Evolutionary conservation across 768 basidiomycete species (phyloP).

Genomic region (Hygrocybe punicea): DNA sequence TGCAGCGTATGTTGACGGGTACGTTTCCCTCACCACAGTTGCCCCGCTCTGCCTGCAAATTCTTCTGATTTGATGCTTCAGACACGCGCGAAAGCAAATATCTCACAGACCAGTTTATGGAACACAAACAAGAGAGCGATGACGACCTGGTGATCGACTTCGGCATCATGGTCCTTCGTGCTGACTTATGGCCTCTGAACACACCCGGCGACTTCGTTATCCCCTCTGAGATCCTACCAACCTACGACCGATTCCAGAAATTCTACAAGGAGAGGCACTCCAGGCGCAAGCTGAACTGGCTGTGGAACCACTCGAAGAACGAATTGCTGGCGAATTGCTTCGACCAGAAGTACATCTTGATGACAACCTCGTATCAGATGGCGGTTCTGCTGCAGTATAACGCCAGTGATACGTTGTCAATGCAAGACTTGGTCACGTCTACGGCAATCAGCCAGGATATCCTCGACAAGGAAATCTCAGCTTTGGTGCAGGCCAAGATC

Average conservation of each 20-base stretch:
- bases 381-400: constrained; percentile 95
- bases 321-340: constrained; percentile 92
- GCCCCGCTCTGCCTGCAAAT: background rate
- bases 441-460: constrained; percentile 81
- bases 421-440: constrained; percentile 73
- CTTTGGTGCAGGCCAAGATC: constrained; percentile 84
- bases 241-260: constrained; percentile 86
- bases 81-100: constrained; percentile 96
- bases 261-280: constrained; percentile 94
- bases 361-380: constrained; percentile 94
- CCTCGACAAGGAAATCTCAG: constrained; percentile 61
- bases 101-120: constrained; percentile 91
- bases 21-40: background rate
- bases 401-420: constrained; percentile 77
- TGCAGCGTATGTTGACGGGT: constrained; percentile 83
- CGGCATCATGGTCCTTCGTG: constrained; percentile 88
- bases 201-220: constrained; percentile 83
- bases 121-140: constrained; percentile 83
- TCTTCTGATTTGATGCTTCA: constrained; percentile 26
- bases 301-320: constrained; percentile 98
- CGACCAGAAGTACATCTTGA: constrained; percentile 92
- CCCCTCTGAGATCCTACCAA: constrained; percentile 80
- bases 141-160: constrained; percentile 87
- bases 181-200: constrained; percentile 92
- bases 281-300: constrained; percentile 93